Conservation (phyloP, 495 filamentous ascomycete genomes). For the Jackrogersella multiformis region DNA sequence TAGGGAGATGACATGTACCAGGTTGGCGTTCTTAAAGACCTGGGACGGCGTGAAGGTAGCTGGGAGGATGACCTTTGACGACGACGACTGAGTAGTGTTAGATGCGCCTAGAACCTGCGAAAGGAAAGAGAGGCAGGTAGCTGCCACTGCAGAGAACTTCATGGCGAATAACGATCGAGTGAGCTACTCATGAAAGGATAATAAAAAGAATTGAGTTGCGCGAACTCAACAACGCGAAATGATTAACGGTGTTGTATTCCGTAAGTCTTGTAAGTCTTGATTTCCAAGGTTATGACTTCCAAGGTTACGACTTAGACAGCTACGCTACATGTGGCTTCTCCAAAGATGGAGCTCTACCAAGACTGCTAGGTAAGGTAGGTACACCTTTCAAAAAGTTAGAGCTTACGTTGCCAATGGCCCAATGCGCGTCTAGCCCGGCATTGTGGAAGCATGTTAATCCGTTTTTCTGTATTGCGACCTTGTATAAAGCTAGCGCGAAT, state of each 20-base stretch:
- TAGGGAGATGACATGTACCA: constrained; percentile 88
- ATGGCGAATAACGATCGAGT: constrained; percentile 53
- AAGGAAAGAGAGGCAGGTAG: constrained; percentile 59
- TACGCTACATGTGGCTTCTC: constrained; percentile 36
- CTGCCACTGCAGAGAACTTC: constrained; percentile 62
- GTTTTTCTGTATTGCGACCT: constrained; percentile 16
- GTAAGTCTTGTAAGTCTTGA: no score
- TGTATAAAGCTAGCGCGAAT: constrained; percentile 4
- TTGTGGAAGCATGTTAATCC: constrained; percentile 40
- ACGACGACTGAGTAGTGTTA: constrained; percentile 48
- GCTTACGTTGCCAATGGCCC: constrained; percentile 49
- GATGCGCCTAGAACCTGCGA: constrained; percentile 51
- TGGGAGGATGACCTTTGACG: constrained; percentile 61
- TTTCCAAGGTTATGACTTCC: no score
- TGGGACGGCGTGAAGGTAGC: constrained; percentile 83
- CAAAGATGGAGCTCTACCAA: not conserved
- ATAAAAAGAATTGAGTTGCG: constrained; percentile 33
- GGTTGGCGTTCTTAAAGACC: constrained; percentile 89
- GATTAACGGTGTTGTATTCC: constrained; percentile 27
- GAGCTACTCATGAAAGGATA: constrained; percentile 56
- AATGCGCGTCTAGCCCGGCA: constrained; percentile 8
- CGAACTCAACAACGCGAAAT: constrained; percentile 37
- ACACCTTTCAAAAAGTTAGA: constrained; percentile 48
- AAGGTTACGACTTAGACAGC: constrained; percentile 32
- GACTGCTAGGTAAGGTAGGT: no score